These are phyloP conservation scores for Ophiosphaerella korrae DNA, from an alignment of 2,329 filamentous ascomycete species.

Conservation along the genomic window DNA sequence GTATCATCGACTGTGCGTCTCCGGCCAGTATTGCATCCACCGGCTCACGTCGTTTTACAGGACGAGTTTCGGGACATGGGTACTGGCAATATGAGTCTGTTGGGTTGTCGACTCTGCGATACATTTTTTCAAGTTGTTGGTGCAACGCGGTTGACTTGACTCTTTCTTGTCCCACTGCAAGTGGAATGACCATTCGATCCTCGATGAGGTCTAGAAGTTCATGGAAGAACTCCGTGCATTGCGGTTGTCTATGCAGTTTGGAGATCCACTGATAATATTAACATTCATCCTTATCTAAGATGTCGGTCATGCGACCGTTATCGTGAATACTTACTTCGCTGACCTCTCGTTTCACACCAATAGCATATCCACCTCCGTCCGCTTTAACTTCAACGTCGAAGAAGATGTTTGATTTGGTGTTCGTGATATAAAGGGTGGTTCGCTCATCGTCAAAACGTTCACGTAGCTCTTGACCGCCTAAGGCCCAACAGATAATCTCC, in stretches of 20 bases:
- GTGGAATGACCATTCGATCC: conserved; percentile 17
- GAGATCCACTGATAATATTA: conserved; percentile 7
- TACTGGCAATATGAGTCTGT: neutral
- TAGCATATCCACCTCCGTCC: neutral
- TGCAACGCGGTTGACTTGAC: neutral
- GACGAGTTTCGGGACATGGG: neutral
- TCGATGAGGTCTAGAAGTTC: conserved; percentile 19
- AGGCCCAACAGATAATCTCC: conserved; percentile 20
- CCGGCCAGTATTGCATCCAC: neutral
- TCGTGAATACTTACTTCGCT: too few species aligned
- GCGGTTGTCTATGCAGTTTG: conserved; percentile 6
- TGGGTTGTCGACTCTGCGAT: neutral
- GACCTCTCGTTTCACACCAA: neutral
- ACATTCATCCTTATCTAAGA: neutral
- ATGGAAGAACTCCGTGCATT: conserved; percentile 20
- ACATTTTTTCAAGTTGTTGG: conserved; percentile 3
- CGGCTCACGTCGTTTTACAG: neutral
- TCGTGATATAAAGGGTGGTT: conserved; percentile 6
- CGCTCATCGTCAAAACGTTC: conserved; percentile 1
- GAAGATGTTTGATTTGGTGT: conserved; percentile 10
- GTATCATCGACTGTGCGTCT: neutral
- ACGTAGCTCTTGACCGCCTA: conserved; percentile 4
- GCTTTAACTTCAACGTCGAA: conserved; percentile 12
- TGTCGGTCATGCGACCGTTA: neutral
- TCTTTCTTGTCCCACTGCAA: neutral